Evolutionary conservation across 2,329 filamentous ascomycete species (phyloP).

Genomic region (Nothopassalora personata): DNA sequence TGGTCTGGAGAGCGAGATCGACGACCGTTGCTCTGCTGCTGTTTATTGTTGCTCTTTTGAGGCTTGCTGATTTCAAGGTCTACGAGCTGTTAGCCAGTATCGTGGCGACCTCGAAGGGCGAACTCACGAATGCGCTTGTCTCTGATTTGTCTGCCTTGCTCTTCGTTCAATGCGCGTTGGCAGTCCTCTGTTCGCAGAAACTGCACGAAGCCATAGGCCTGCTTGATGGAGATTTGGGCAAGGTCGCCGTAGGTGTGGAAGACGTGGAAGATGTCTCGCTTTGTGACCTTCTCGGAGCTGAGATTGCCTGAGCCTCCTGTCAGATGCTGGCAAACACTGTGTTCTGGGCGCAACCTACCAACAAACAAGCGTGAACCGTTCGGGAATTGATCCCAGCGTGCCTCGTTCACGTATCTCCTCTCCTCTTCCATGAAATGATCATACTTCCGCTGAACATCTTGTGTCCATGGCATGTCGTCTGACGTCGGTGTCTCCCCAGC

Average conservation of each 20-base stretch:
- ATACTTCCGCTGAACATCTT: constrained; percentile 61
- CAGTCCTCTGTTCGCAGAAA: constrained; percentile 76
- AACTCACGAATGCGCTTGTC: constrained; percentile 89
- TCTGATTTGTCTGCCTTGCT: constrained; percentile 76
- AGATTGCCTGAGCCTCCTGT: constrained; percentile 63
- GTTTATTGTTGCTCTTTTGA: constrained; percentile 51
- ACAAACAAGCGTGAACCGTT: constrained; percentile 74
- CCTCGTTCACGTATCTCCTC: constrained; percentile 68
- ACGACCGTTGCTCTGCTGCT: constrained; percentile 22
- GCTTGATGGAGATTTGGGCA: constrained; percentile 93
- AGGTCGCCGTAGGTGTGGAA: constrained; percentile 82
- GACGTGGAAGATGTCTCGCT: constrained; percentile 85
- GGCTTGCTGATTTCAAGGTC: constrained; percentile 87
- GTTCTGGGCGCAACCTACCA: constrained; percentile 48
- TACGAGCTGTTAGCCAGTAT: constrained; percentile 39
- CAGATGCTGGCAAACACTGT: constrained; percentile 1
- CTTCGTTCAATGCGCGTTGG: constrained; percentile 63
- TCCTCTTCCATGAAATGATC: constrained; percentile 70
- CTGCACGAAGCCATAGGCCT: constrained; percentile 94
- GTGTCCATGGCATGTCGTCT: constrained; percentile 48
- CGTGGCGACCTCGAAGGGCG: neutral
- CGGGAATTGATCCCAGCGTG: constrained; percentile 76
- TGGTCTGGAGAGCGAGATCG: constrained; percentile 62
- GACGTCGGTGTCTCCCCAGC: constrained; percentile 32
- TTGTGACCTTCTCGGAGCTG: constrained; percentile 86